Conservation (phyloP, 768 basidiomycete genomes). For the Trametes cingulata region DNA sequence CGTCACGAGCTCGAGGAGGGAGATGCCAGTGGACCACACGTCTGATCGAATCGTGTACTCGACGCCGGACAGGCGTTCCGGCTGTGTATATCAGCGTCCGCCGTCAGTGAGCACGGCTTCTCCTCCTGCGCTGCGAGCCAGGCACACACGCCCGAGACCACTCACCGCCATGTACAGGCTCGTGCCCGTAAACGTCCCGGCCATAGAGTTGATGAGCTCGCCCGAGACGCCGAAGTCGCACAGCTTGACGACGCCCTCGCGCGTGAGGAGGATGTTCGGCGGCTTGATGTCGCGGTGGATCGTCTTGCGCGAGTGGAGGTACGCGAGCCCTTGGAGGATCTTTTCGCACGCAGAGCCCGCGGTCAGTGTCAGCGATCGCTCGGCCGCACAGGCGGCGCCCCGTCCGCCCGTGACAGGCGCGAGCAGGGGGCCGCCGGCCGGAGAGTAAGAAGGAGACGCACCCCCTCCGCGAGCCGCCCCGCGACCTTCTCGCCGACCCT, state of each 20-base stretch:
- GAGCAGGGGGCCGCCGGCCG: not conserved
- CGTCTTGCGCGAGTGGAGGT: conserved; percentile 87
- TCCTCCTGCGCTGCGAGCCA: not conserved
- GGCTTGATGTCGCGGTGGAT: conserved; percentile 98
- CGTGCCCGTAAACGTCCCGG: conserved; percentile 96
- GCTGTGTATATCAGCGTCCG: conserved; percentile 51
- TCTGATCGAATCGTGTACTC: conserved; percentile 95
- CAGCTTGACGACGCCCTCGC: conserved; percentile 87
- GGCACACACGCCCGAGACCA: conserved; percentile 22
- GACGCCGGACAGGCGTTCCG: conserved; percentile 90
- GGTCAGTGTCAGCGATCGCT: conserved; percentile 13
- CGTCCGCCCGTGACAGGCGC: conserved; percentile 3
- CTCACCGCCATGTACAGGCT: conserved; percentile 98
- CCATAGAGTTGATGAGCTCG: conserved; percentile 86
- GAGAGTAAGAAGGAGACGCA: conserved; percentile 39
- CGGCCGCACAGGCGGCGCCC: conserved; percentile 4
- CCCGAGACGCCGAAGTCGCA: conserved; percentile 98
- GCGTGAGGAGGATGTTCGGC: conserved; percentile 87
- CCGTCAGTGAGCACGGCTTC: not conserved
- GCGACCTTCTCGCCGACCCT: conserved; percentile 87
- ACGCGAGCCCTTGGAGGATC: conserved; percentile 90
- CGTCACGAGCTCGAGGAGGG: conserved; percentile 89
- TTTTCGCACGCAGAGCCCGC: conserved; percentile 31
- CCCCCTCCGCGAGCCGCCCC: conserved; percentile 91
- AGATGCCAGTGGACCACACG: conserved; percentile 97